Evolutionary conservation across 108 stramenopile species (phyloP), one percentile per base, ranked within the genome.

Genomic region (Ochromonas danica): DNA sequence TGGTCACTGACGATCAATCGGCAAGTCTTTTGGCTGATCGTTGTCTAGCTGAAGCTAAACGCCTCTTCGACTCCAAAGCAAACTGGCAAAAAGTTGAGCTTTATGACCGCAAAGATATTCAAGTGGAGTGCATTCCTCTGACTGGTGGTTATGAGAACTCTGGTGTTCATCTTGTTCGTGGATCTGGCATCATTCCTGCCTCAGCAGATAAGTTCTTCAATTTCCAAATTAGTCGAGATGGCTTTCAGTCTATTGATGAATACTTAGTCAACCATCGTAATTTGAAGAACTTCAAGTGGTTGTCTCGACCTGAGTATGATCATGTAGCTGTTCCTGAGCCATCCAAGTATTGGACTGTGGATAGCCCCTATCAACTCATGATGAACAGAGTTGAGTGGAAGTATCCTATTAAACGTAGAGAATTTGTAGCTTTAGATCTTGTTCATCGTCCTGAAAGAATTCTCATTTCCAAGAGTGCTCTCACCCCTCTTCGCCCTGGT

Each of bases 191-290:
- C 22, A 82, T 82, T 17, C 74, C 80, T 22, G 79, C 81, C 2
- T 72, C 80, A 30, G 70, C 70, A 6, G 80, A 82, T 25, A 80
- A 71, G 39, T 81, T 82, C 22, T 81, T 77, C 80, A 33, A 82
- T 40, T 82, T 72, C 71, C 80, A 82, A 78, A 75, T 82, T 36
- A 35, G 2, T 39, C 79, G 81, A 27, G 81, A 82, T 30, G 81
- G 81, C 6, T 82, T 82, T 72, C 81, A 82, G 79, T 80, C 39
- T 45, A 82, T 82, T 61, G 81, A 82, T 33, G 81, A 82, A 71
- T 82, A 82, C 70, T 79, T 82, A 3, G 81, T 80, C 71, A 82
- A 82, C 81, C 81, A 82, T 72, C 70, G 81, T 43, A 82, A 80
- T 33, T 70, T 80, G 39, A 79, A 72, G 14, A 43, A 79, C n/a